phyloP scores from a whole-genome alignment of 495 filamentous ascomycete genomes.

The Acidomyces sp. region DNA sequence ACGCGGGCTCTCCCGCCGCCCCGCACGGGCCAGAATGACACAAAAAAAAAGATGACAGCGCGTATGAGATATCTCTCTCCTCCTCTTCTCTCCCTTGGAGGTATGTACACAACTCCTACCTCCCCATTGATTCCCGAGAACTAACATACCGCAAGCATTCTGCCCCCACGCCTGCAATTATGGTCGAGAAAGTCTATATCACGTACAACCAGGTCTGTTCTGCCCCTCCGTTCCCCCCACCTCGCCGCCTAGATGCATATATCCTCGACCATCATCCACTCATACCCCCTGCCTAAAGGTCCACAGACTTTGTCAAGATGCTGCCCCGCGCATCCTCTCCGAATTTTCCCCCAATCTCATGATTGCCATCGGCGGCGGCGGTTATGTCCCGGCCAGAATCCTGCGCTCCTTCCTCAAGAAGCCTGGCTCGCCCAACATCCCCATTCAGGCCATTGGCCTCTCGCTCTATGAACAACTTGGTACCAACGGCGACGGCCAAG shows the following conservation, averaged over 20 bases:
- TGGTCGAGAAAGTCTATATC: slow-evolving; percentile 85
- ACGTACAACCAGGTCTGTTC: slow-evolving; percentile 66
- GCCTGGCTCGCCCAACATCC: slow-evolving; percentile 80
- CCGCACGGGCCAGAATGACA: too few species aligned
- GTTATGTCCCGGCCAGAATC: slow-evolving; percentile 94
- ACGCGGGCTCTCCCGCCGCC: too few species aligned
- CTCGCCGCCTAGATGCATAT: background rate
- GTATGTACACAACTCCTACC: slow-evolving; percentile 2
- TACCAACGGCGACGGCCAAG: slow-evolving; percentile 31
- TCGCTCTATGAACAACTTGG: slow-evolving; percentile 83
- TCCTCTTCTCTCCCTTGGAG: slow-evolving; percentile 4
- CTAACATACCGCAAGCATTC: background rate
- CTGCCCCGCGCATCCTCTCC: slow-evolving; percentile 66
- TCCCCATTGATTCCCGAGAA: background rate
- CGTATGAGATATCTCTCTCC: too few species aligned
- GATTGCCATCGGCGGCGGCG: slow-evolving; percentile 96
- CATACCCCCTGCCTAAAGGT: slow-evolving; percentile 41
- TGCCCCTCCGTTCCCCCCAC: background rate
- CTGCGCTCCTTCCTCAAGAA: slow-evolving; percentile 95
- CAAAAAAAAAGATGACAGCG: too few species aligned
- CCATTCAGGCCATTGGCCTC: slow-evolving; percentile 97
- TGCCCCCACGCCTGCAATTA: slow-evolving; percentile 31
- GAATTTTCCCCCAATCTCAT: slow-evolving; percentile 86
- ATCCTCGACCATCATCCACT: background rate
- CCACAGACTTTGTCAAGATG: slow-evolving; percentile 86